phyloP scores from a whole-genome alignment of 1,284 basidiomycete genomes.

The Fomitopsis pinicola region DNA sequence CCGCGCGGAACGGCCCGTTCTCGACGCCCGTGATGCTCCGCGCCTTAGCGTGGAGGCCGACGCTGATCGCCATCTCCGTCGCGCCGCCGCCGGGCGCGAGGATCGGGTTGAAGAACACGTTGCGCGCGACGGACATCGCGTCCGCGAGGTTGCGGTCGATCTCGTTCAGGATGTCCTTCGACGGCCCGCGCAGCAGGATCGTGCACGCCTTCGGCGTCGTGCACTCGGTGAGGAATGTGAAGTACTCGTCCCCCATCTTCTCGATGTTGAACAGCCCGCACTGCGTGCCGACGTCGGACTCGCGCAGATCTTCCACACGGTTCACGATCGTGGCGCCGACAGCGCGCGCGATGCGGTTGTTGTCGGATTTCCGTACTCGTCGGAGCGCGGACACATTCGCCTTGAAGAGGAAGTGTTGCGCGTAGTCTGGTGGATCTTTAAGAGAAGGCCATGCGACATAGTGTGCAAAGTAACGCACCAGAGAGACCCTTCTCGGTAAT shows the following conservation, averaged over 20 bases:
- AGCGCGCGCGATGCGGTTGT: slow-evolving; percentile 96
- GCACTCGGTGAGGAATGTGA: slow-evolving; percentile 95
- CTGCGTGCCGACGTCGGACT: slow-evolving; percentile 86
- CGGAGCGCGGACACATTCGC: slow-evolving; percentile 90
- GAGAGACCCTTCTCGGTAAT: slow-evolving; percentile 99
- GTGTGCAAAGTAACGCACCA: slow-evolving; percentile 42
- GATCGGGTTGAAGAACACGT: slow-evolving; percentile 92
- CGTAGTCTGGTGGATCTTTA: slow-evolving; percentile 62
- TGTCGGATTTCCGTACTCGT: slow-evolving; percentile 96
- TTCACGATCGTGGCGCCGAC: slow-evolving; percentile 97
- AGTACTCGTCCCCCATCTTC: slow-evolving; percentile 99
- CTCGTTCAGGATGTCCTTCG: slow-evolving; percentile 97
- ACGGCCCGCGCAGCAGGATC: slow-evolving; percentile 96
- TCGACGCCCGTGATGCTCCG: slow-evolving; percentile 81
- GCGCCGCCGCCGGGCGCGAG: slow-evolving; percentile 95
- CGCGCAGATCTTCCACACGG: slow-evolving; percentile 91
- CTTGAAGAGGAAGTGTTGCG: slow-evolving; percentile 90
- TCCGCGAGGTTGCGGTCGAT: slow-evolving; percentile 97
- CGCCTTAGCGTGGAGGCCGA: slow-evolving; percentile 84
- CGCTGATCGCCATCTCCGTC: slow-evolving; percentile 96
- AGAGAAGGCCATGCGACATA: background rate
- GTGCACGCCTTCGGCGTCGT: slow-evolving; percentile 95
- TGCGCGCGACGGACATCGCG: slow-evolving; percentile 96
- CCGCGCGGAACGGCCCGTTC: slow-evolving; percentile 87
- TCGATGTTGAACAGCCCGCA: slow-evolving; percentile 96